These are phyloP conservation scores for Rhizophora mangle DNA, from an alignment of 345 rosid species.

Conservation along the genomic window DNA sequence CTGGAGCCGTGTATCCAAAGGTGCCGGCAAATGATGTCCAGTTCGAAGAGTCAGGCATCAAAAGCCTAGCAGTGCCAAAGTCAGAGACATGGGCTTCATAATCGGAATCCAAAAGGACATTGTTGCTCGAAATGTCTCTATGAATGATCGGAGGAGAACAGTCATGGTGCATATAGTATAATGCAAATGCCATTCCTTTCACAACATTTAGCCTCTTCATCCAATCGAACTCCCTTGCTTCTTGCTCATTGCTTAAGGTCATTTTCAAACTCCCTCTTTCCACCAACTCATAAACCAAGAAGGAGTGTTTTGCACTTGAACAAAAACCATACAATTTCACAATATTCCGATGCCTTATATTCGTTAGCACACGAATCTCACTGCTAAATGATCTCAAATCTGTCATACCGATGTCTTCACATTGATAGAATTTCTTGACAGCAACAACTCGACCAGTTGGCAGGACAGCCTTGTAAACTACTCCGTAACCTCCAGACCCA, in stretches of 20 bases:
- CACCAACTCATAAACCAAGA: constrained; percentile 11
- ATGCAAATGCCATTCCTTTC: constrained; percentile 13
- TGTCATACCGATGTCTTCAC: neutral
- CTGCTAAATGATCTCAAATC: neutral
- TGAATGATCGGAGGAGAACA: constrained; percentile 16
- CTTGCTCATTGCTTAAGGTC: neutral
- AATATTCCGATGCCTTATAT: constrained; percentile 16
- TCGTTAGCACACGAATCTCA: constrained; percentile 9
- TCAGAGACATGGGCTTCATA: constrained; percentile 17
- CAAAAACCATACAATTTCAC: constrained; percentile 13
- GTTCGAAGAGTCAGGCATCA: constrained; percentile 6
- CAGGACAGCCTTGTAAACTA: constrained; percentile 9
- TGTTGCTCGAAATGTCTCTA: constrained; percentile 9
- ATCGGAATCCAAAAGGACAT: constrained; percentile 10
- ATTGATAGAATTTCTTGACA: constrained; percentile 8
- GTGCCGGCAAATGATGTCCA: constrained; percentile 20
- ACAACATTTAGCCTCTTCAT: constrained; percentile 10
- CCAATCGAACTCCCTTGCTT: constrained; percentile 12
- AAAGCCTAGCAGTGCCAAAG: constrained; percentile 3
- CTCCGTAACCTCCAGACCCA: constrained; percentile 16
- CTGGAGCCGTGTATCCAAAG: constrained; percentile 16
- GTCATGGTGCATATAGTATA: constrained; percentile 15
- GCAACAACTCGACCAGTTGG: constrained; percentile 11
- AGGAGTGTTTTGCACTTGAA: neutral
- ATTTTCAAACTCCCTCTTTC: constrained; percentile 14